phyloP scores from a whole-genome alignment of 257 asterid genomes.

The Euphrasia confusa region DNA sequence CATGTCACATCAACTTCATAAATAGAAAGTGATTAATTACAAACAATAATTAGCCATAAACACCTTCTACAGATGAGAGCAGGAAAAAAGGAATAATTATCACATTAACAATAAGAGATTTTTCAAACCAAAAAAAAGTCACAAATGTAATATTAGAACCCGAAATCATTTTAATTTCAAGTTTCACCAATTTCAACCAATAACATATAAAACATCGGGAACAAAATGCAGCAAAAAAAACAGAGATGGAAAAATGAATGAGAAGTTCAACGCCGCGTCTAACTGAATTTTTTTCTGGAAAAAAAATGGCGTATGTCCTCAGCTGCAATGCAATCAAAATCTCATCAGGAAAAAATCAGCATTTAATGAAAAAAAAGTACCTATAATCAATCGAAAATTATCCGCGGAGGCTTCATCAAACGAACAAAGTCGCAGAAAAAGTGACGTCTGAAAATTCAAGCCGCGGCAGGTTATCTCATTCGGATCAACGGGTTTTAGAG shows the following conservation, averaged over 20 bases:
- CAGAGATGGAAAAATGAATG: not conserved
- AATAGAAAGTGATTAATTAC: conserved; percentile 8
- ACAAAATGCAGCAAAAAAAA: not conserved
- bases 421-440: not conserved
- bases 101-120: not conserved
- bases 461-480: conserved; percentile 8
- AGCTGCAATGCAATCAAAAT: not conserved
- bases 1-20: conserved; percentile 26
- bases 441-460: conserved; percentile 17
- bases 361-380: conserved; percentile 24
- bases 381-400: conserved; percentile 37
- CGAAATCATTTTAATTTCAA: not conserved
- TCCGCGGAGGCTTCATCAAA: conserved; percentile 62
- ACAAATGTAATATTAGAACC: not conserved
- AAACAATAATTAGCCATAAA: conserved; percentile 22
- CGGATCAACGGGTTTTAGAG: conserved; percentile 31
- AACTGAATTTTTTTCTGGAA: not conserved
- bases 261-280: conserved; percentile 8
- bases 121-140: not conserved
- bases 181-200: not conserved
- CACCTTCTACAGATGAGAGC: conserved; percentile 1
- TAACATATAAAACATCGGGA: conserved; percentile 8
- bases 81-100: not conserved
- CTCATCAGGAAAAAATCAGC: not conserved
- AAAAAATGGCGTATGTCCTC: not conserved